Conservation (phyloP, 2,329 filamentous ascomycete species). For the Davidsoniella neocaledoniae region DNA sequence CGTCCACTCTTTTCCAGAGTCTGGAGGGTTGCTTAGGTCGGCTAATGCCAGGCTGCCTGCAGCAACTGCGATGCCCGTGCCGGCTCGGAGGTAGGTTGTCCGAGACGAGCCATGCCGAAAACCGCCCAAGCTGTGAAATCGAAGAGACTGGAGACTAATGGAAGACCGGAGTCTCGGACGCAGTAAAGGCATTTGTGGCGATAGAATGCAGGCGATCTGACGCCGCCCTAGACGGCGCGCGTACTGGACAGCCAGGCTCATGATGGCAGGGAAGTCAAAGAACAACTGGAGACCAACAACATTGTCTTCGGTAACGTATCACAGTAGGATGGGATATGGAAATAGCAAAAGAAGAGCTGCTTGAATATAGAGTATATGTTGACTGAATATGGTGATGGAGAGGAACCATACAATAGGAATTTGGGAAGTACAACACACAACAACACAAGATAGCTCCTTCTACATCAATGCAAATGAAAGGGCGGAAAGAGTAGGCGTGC, state of each 20-base stretch:
- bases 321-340: neutral
- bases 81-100: slow-evolving; percentile 3
- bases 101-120: neutral
- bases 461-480: no score
- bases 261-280: neutral
- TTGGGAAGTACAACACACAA: no score
- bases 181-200: neutral
- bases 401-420: no score
- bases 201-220: neutral
- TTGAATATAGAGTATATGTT: no score
- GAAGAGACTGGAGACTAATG: neutral
- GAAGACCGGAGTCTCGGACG: neutral
- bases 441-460: no score
- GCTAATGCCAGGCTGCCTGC: slow-evolving; percentile 3
- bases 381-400: no score
- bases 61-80: neutral
- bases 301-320: neutral
- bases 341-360: neutral
- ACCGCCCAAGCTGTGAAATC: neutral
- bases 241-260: slow-evolving; percentile 10
- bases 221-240: neutral
- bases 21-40: neutral
- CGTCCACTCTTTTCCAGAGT: slow-evolving; percentile 1
- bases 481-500: no score
- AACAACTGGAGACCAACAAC: neutral